Percentiles rank a stretch among this genome's conserved stretches.
phyloP scores from a whole-genome alignment of 2,329 filamentous ascomycete species.

The Aspergillus sp. region DNA sequence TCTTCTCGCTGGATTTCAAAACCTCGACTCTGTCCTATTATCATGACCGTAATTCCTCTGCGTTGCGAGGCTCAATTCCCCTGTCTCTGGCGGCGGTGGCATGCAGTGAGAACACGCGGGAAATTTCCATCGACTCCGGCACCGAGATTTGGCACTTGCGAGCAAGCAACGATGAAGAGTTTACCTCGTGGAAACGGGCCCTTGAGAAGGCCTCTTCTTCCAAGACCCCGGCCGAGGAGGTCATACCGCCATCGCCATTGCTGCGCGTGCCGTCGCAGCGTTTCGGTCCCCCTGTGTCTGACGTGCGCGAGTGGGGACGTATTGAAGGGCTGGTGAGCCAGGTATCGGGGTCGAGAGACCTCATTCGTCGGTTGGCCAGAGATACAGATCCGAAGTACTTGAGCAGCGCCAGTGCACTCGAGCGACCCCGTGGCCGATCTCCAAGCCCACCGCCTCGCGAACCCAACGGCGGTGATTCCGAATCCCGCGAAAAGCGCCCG shows the following conservation, averaged over 20 bases:
- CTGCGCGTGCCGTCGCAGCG: constrained; percentile 33
- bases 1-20: constrained; percentile 94
- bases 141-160: constrained; percentile 95
- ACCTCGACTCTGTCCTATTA: constrained; percentile 96
- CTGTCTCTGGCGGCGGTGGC: constrained; percentile 88
- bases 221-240: constrained; percentile 41
- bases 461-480: constrained; percentile 36
- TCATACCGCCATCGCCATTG: constrained; percentile 30
- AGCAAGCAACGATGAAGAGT: constrained; percentile 79
- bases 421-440: constrained; percentile 32
- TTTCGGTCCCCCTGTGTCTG: constrained; percentile 46
- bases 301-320: constrained; percentile 82
- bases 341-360: constrained; percentile 84
- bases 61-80: constrained; percentile 86
- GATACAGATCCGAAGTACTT: constrained; percentile 71
- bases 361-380: constrained; percentile 79
- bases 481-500: constrained; percentile 60
- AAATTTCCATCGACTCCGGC: constrained; percentile 95
- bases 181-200: constrained; percentile 81
- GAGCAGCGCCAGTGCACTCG: constrained; percentile 17
- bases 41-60: constrained; percentile 88
- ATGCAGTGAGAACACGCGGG: constrained; percentile 80
- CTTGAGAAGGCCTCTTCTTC: constrained; percentile 83
- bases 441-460: constrained; percentile 36
- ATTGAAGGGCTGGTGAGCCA: constrained; percentile 83